Evolutionary conservation across 768 basidiomycete species (phyloP).

Genomic region (Chalciporus chontae): DNA sequence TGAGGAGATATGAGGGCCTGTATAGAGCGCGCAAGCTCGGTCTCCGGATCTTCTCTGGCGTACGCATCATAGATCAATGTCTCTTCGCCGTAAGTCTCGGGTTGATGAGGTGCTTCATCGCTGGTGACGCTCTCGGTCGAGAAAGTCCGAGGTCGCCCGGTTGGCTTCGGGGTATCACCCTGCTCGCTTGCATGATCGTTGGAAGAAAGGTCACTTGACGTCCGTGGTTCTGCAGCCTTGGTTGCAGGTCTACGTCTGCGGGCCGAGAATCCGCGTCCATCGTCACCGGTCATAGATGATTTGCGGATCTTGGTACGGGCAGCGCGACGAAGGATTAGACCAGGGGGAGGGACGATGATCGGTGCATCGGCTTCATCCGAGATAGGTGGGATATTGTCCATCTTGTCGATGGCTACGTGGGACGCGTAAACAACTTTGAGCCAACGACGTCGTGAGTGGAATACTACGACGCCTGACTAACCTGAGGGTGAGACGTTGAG

Average conservation of each 20-base stretch:
- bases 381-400: slow-evolving; percentile 65
- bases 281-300: slow-evolving; percentile 66
- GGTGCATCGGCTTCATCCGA: slow-evolving; percentile 86
- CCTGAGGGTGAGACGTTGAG: slow-evolving; percentile 82
- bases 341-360: slow-evolving; percentile 79
- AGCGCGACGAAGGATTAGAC: slow-evolving; percentile 85
- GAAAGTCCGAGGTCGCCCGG: slow-evolving; percentile 34
- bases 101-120: slow-evolving; percentile 39
- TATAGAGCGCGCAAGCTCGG: slow-evolving; percentile 23
- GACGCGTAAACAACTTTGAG: slow-evolving; percentile 17
- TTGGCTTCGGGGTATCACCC: slow-evolving; percentile 46
- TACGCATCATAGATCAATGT: slow-evolving; percentile 84
- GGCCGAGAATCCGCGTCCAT: slow-evolving; percentile 73
- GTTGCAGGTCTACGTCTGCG: slow-evolving; percentile 28
- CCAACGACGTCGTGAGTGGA: slow-evolving; percentile 8
- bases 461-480: slow-evolving; percentile 40
- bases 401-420: slow-evolving; percentile 56
- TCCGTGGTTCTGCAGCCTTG: slow-evolving; percentile 41
- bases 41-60: slow-evolving; percentile 53
- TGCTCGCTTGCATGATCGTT: slow-evolving; percentile 53
- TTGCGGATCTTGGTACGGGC: slow-evolving; percentile 97
- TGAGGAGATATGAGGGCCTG: slow-evolving; percentile 17
- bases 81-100: slow-evolving; percentile 81
- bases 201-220: slow-evolving; percentile 69
- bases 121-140: slow-evolving; percentile 36